Evolutionary conservation across 768 basidiomycete species (phyloP).

Genomic region (Tubosaeta sp.): DNA sequence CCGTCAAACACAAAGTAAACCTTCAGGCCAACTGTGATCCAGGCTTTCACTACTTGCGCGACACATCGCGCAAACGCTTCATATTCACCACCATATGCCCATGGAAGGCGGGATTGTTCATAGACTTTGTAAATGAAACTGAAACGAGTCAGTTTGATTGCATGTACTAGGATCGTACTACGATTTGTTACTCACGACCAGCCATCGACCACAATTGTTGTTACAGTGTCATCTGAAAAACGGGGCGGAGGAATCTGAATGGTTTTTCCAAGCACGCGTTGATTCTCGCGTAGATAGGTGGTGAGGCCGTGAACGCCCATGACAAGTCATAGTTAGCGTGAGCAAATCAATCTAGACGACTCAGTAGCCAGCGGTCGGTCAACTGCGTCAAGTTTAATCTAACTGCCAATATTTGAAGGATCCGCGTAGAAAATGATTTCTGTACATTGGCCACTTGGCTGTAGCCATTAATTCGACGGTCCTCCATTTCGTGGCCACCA

Average conservation of each 20-base stretch:
- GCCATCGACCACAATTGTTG: conserved; percentile 70
- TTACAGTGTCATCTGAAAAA: conserved; percentile 14
- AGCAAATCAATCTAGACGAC: too few species aligned
- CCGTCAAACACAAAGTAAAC: conserved; percentile 83
- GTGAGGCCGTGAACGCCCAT: conserved; percentile 55
- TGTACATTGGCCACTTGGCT: conserved; percentile 6
- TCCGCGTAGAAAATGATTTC: background rate
- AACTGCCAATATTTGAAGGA: conserved; percentile 1
- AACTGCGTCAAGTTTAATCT: too few species aligned
- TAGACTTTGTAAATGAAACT: conserved; percentile 78
- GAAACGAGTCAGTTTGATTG: conserved; percentile 5
- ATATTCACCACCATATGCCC: conserved; percentile 88
- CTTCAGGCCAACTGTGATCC: conserved; percentile 62
- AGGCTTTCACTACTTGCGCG: conserved; percentile 51
- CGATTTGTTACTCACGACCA: conserved; percentile 70
- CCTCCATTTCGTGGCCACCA: background rate
- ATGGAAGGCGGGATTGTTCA: conserved; percentile 57
- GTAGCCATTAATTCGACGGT: background rate
- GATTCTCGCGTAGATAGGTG: conserved; percentile 47
- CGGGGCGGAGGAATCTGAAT: conserved; percentile 24
- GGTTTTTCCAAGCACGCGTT: conserved; percentile 35
- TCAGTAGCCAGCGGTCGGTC: too few species aligned
- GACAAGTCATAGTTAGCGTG: conserved; percentile 6
- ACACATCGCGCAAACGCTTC: conserved; percentile 48
- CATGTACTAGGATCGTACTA: background rate